Evolutionary conservation across 345 rosid species (phyloP), one percentile per base, ranked within the genome.

Genomic region (Geranium brycei): DNA sequence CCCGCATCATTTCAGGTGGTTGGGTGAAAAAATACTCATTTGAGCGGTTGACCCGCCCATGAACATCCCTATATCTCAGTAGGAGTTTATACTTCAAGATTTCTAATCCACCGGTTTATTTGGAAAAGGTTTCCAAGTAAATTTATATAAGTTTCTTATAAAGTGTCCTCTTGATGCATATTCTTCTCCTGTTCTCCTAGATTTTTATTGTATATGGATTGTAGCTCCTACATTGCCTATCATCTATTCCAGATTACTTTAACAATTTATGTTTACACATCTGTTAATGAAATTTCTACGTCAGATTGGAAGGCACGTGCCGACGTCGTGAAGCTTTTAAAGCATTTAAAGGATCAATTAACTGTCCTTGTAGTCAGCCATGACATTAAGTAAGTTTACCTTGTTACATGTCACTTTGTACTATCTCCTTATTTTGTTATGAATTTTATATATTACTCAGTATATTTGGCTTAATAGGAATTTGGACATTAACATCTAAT

Each of bases 251-350:
- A 10, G 55, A 41, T 1, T 67, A 63, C 60, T 60, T 10, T 32
- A 13, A 17, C 38, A 31, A 58, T 14, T 55, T 14, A 62, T 58
- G 30, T 16, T 3, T 65, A 40, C 19, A 17, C 64, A 63, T 47
- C 32, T 51, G 23, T 58, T 66, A 51, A 19, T 61, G 30, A 60
- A 31, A 59, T 74, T 69, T 32, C 59, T 41, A 57, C 58, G 41
- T 35, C 80, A 93, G 99, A 93, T 72, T 87, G 96, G 99, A 93
- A 86, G 77, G 91, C 95, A 57, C 85, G 95, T 53, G 85, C 95
- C 68, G 97, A 93, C 80, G 87, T 89, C 28, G 82, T 84, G 66
- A 93, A 85, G 84, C 97, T 89, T 68, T 76, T 89, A 75, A 86
- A 81, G 81, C 81, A 82, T 74, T 85, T 93, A 62, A 90, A 89